Base-by-base conservation (phyloP, 1,284 basidiomycete species). In the Inonotus hispidus region DNA sequence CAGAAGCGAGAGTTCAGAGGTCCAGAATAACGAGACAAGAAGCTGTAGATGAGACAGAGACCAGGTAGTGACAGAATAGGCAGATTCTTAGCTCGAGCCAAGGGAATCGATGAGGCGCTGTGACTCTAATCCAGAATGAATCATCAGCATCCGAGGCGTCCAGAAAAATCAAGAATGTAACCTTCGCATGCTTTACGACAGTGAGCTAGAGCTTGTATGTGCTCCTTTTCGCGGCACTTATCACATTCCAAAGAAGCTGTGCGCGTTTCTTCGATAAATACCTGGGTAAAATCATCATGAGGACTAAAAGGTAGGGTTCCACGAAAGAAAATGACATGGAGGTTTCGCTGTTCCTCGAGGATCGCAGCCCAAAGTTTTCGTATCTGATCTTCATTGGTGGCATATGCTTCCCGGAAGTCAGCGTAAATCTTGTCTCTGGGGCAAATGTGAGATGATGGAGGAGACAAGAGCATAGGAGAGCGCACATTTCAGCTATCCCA, bases 111-210 rank as follows among this genome's bases (percentile, higher is more conserved):
- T 32, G 23, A 57, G 43, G 27, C 25, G 56, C 45, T 55, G 53
- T 4, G 41, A 55, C 53, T 55, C 53, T 55, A 16, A 3, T 23
- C 5, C 35, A 19, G 29, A n/a, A 16, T 55, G 2, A 32, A 16
- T 55, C 3, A 53, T 55, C 13, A 55, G 38, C 41, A n/a, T 19
- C 16, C 2, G 8, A 11, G 13, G 29, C n/a, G 32, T 16, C 13
- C 2, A 6, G 16, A 32, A 29, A 16, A 16, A n/a, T n/a, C 14
- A 19, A 52, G 7, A 3, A 45, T 6, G n/a, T 29, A 21, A 61
- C 62, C 62, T 63, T 63, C 62, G 32, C 62, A 63, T n/a, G 59
- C 62, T 39, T 61, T 60, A 1, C 59, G 59, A n/a, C 55, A 55
- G 29, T 49, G 62, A n/a, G 62, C 45, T 23, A 63, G 35, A 46